Evolutionary conservation across 225 moss, liverwort and hornwort genomes (phyloP).

Genomic region (Polytrichum commune): DNA sequence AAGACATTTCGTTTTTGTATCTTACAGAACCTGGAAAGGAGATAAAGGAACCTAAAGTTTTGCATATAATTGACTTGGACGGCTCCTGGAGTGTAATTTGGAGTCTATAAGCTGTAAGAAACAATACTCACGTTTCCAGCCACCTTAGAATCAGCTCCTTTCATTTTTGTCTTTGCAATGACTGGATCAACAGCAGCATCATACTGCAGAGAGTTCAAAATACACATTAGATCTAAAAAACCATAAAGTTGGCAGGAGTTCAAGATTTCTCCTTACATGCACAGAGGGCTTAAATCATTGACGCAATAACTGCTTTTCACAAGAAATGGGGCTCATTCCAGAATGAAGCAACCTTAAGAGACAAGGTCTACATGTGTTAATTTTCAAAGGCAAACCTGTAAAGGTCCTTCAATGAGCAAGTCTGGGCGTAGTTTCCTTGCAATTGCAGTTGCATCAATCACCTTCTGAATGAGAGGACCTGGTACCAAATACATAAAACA

Average conservation of each 20-base stretch:
- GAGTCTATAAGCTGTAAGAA: neutral
- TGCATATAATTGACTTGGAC: neutral
- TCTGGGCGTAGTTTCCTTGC: constrained; percentile 83
- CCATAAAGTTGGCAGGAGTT: too few species aligned
- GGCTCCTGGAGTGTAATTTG: neutral
- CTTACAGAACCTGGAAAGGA: too few species aligned
- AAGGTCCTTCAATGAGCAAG: constrained; percentile 82
- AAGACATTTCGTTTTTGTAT: too few species aligned
- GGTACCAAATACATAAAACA: neutral
- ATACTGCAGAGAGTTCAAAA: constrained; percentile 45
- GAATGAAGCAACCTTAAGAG: too few species aligned
- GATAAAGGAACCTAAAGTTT: neutral
- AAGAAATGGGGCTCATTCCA: too few species aligned
- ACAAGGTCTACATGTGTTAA: too few species aligned
- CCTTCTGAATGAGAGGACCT: constrained; percentile 97
- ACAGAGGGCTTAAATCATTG: too few species aligned
- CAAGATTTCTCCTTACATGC: too few species aligned
- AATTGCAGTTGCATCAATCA: constrained; percentile 81
- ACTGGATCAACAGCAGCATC: constrained; percentile 90
- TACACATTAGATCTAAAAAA: too few species aligned
- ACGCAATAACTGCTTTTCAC: too few species aligned
- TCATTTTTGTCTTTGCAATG: constrained; percentile 89
- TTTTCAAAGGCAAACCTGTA: constrained; percentile 49
- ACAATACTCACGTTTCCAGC: constrained; percentile 70
- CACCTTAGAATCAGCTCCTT: constrained; percentile 70